Evolutionary conservation across 1,139 yeast genomes (phyloP).

Genomic region (Arxiozyma slooffiae): DNA sequence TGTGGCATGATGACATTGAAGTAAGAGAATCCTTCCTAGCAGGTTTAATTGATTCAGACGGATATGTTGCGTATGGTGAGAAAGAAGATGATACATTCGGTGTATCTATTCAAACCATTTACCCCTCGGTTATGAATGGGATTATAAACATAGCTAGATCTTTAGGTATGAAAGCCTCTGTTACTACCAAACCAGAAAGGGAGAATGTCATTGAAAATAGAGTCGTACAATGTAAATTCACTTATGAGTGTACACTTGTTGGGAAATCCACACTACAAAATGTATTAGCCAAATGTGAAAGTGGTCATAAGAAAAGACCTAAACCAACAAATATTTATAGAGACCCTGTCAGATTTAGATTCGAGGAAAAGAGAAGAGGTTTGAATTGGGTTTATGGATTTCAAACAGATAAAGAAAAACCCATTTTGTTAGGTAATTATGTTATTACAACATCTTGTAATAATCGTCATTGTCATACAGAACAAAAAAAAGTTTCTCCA

Average conservation of each 20-base stretch:
- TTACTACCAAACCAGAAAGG: constrained; percentile 18
- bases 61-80: constrained; percentile 21
- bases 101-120: constrained; percentile 21
- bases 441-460: constrained; percentile 14
- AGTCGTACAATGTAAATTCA: constrained; percentile 19
- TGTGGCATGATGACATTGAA: constrained; percentile 22
- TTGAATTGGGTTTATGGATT: constrained; percentile 15
- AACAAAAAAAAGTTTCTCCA: constrained; percentile 12
- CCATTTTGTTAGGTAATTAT: constrained; percentile 17
- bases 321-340: constrained; percentile 12
- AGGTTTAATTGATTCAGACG: constrained; percentile 35
- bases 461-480: constrained; percentile 12
- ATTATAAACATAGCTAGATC: constrained; percentile 34
- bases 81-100: constrained; percentile 11
- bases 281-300: constrained; percentile 19
- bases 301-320: constrained; percentile 17
- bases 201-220: constrained; percentile 12
- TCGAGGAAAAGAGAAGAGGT: constrained; percentile 14
- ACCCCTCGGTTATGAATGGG: constrained; percentile 28
- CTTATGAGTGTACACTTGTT: constrained; percentile 20
- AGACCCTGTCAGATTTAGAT: constrained; percentile 19
- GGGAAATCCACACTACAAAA: constrained; percentile 19
- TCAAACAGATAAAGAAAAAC: constrained; percentile 8
- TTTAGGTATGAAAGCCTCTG: constrained; percentile 32
- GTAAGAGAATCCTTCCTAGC: constrained; percentile 36